These are phyloP conservation scores for Epichloe aotearoae DNA, from an alignment of 2,329 filamentous ascomycete genomes.

Conservation along the genomic window DNA sequence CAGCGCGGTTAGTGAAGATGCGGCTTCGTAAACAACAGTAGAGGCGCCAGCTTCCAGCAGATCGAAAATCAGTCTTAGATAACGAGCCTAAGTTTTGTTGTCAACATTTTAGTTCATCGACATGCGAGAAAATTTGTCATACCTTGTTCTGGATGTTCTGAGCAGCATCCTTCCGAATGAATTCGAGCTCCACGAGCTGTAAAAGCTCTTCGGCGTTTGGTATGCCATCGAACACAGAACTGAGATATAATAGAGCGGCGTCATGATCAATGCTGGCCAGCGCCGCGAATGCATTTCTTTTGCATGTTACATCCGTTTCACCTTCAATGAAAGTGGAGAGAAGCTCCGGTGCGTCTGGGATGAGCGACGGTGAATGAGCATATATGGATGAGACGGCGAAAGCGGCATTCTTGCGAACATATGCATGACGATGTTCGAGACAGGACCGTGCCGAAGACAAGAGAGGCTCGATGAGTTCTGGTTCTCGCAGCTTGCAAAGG, in stretches of 20 bases:
- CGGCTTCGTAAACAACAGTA: slow-evolving; percentile 94
- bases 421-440: slow-evolving; percentile 90
- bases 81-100: slow-evolving; percentile 50
- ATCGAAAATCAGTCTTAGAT: slow-evolving; percentile 91
- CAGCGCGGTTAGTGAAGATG: slow-evolving; percentile 82
- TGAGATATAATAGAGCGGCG: slow-evolving; percentile 78
- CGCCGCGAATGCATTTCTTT: slow-evolving; percentile 92
- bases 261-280: slow-evolving; percentile 86
- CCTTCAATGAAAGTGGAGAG: slow-evolving; percentile 78
- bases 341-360: slow-evolving; percentile 89
- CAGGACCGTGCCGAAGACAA: slow-evolving; percentile 85
- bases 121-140: slow-evolving; percentile 13
- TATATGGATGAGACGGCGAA: slow-evolving; percentile 90
- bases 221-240: slow-evolving; percentile 81
- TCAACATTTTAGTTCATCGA: slow-evolving; percentile 13
- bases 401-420: slow-evolving; percentile 96
- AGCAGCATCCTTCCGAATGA: slow-evolving; percentile 94
- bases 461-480: slow-evolving; percentile 90
- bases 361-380: slow-evolving; percentile 78
- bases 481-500: slow-evolving; percentile 87
- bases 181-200: slow-evolving; percentile 88
- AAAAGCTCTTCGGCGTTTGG: slow-evolving; percentile 89
- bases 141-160: slow-evolving; percentile 92
- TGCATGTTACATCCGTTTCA: slow-evolving; percentile 91
- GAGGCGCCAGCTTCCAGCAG: slow-evolving; percentile 84